phyloP scores from a whole-genome alignment of 768 basidiomycete species.

The Nidularia sp. region DNA sequence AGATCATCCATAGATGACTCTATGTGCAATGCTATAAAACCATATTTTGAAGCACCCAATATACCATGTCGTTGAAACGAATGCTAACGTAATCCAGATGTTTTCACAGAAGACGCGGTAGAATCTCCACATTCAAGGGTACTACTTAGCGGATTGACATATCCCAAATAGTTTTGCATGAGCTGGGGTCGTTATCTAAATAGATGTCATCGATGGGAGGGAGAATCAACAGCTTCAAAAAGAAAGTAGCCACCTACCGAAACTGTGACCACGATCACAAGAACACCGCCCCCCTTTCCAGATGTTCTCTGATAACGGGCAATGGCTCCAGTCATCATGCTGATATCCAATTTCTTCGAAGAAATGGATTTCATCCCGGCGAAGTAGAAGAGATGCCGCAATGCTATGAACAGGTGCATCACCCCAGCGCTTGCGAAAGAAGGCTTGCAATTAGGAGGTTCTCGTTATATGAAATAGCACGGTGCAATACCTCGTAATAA shows the following conservation, averaged over 20 bases:
- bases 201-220: background rate
- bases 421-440: conserved; percentile 59
- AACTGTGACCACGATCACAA: background rate
- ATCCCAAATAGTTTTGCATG: background rate
- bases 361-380: conserved; percentile 74
- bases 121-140: too few relatives aligned
- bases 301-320: conserved; percentile 29
- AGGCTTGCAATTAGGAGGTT: background rate
- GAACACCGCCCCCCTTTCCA: background rate
- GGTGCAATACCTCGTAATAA: conserved; percentile 71
- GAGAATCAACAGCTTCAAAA: background rate
- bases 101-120: too few relatives aligned
- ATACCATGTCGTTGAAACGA: too few relatives aligned
- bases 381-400: conserved; percentile 71
- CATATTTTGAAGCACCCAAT: too few relatives aligned
- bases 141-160: too few relatives aligned
- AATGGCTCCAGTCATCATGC: conserved; percentile 78
- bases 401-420: conserved; percentile 79
- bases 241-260: background rate
- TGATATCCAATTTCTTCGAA: conserved; percentile 83
- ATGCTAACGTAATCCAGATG: too few relatives aligned
- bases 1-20: too few relatives aligned
- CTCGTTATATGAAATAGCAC: too few relatives aligned
- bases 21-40: too few relatives aligned
- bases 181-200: background rate